Evolutionary conservation across 495 filamentous ascomycete species (phyloP).

Genomic region (Hypoxylon lienhwacheense): DNA sequence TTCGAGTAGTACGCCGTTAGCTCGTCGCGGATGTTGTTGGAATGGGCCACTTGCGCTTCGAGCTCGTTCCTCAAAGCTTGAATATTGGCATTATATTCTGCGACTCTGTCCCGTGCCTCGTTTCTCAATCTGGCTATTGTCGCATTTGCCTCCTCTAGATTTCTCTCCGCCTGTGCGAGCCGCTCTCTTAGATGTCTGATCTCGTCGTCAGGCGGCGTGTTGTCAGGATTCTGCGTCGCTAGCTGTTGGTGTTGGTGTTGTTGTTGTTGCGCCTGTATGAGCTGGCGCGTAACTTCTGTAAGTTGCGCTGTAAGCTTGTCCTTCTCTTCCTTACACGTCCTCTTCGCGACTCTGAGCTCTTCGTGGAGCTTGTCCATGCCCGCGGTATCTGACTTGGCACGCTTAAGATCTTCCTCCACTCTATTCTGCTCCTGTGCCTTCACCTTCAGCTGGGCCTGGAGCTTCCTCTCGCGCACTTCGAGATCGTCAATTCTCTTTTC

Average conservation of each 20-base stretch:
- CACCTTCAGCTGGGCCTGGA: conserved; percentile 10
- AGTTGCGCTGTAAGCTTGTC: neutral
- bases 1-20: neutral
- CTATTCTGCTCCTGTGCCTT: conserved; percentile 2
- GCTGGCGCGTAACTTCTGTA: neutral
- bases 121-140: neutral
- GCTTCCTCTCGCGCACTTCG: conserved; percentile 7
- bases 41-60: neutral
- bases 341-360: neutral
- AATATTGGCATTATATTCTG: neutral
- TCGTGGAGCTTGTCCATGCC: neutral
- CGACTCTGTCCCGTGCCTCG: neutral
- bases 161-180: neutral
- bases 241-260: too few relatives aligned
- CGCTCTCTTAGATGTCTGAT: neutral
- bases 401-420: neutral
- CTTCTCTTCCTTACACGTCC: neutral
- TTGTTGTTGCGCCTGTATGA: neutral
- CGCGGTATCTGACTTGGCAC: neutral
- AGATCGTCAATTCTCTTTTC: neutral
- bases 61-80: neutral
- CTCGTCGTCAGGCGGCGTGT: neutral
- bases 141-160: neutral
- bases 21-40: neutral
- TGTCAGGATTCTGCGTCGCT: neutral